Conservation (phyloP, 1,139 yeast species). For the Wickerhamomyces sp. region DNA sequence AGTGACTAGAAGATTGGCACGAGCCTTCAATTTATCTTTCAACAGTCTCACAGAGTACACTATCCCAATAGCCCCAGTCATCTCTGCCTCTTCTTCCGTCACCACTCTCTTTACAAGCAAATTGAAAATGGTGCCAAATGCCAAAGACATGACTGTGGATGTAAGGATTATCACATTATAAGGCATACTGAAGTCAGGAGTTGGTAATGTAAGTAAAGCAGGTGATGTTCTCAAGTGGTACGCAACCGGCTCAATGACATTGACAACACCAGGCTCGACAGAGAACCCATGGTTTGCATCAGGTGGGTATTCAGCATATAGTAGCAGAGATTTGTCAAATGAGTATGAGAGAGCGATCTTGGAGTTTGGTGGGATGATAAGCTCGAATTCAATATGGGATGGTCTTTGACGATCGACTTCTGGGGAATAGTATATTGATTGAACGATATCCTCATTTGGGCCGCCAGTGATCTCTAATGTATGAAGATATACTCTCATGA, state of each 20-base stretch:
- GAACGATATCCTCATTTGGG: conserved; percentile 33
- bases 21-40: no score
- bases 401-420: conserved; percentile 81
- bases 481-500: conserved; percentile 75
- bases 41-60: conserved; percentile 2
- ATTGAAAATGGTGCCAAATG: conserved; percentile 85
- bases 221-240: conserved; percentile 81
- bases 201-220: conserved; percentile 77
- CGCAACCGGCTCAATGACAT: conserved; percentile 38
- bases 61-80: conserved; percentile 8
- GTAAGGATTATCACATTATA: conserved; percentile 94
- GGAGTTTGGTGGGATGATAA: conserved; percentile 60
- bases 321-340: conserved; percentile 81
- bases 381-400: conserved; percentile 68
- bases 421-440: conserved; percentile 61
- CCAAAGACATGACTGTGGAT: conserved; percentile 87
- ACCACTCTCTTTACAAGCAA: conserved; percentile 70
- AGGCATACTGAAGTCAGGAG: conserved; percentile 99
- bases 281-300: conserved; percentile 99
- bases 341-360: conserved; percentile 64
- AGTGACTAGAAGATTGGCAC: no score
- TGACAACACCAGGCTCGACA: conserved; percentile 81
- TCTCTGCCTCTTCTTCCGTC: conserved; percentile 56
- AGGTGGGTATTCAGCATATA: conserved; percentile 93
- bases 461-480: conserved; percentile 41